Percentiles rank a stretch among this genome's conserved stretches.
These are phyloP conservation scores for Calonectria naviculata DNA, from an alignment of 2,329 filamentous ascomycete genomes.

Conservation along the genomic window DNA sequence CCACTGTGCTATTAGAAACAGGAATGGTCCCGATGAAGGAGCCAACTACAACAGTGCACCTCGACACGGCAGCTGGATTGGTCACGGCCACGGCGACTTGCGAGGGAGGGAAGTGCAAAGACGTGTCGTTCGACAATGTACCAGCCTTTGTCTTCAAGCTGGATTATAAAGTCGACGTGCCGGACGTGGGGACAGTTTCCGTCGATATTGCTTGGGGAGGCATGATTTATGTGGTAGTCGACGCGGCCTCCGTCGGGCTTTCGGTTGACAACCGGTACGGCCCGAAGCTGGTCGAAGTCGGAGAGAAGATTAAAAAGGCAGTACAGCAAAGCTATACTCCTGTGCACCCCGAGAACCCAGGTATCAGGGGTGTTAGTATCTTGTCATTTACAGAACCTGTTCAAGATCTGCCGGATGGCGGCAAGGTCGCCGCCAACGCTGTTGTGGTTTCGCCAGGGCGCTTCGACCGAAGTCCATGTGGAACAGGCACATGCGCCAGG, in stretches of 20 bases:
- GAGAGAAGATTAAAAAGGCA: slow-evolving; percentile 54
- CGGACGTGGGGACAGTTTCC: slow-evolving; percentile 50
- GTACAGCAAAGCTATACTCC: slow-evolving; percentile 48
- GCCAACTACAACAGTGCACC: slow-evolving; percentile 50
- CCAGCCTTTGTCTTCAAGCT: slow-evolving; percentile 54
- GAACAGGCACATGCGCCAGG: slow-evolving; percentile 55
- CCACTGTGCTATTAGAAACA: slow-evolving; percentile 58
- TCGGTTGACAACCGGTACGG: slow-evolving; percentile 46
- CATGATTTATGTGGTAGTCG: slow-evolving; percentile 57
- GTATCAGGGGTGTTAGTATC: slow-evolving; percentile 53
- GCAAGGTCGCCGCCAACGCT: slow-evolving; percentile 42
- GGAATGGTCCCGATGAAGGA: slow-evolving; percentile 59
- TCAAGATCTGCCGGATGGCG: slow-evolving; percentile 14
- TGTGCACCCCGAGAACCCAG: slow-evolving; percentile 55
- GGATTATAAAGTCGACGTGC: slow-evolving; percentile 52
- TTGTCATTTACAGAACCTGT: slow-evolving; percentile 51
- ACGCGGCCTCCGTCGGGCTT: slow-evolving; percentile 50
- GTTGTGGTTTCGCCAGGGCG: slow-evolving; percentile 55
- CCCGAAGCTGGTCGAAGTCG: slow-evolving; percentile 51
- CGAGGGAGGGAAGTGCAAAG: slow-evolving; percentile 54
- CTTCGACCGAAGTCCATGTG: slow-evolving; percentile 56
- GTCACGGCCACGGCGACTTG: slow-evolving; percentile 54
- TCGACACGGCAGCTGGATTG: slow-evolving; percentile 58
- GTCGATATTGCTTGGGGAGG: slow-evolving; percentile 60
- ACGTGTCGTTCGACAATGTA: slow-evolving; percentile 57